Base-by-base conservation (phyloP, 805 yeast species). In the Candida suzukii region DNA sequence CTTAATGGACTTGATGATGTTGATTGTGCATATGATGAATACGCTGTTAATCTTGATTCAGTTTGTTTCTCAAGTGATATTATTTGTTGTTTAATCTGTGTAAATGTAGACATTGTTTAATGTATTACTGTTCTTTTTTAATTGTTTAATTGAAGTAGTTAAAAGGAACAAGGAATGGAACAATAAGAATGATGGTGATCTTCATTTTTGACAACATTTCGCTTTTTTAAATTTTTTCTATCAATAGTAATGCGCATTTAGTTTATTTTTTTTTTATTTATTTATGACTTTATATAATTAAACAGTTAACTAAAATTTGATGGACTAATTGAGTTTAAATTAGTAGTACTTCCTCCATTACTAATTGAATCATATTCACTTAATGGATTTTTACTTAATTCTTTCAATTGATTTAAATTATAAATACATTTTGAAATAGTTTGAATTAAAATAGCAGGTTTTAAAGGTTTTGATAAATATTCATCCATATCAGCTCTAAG, bases 401-500 rank as follows among this genome's bases (percentile, higher is more conserved):
- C 83, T 54, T 77, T 78, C 52, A 79, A 58, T 52, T 77, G 83
- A 48, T 71, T 74, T 54, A 78, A 71, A 51, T 78, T 79, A 54
- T 83, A 90, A 35, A 86, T 83, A 53, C 93, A 85, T 58, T 85
- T 86, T 47, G 81, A 80, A 44, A 87, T 86, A 5, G 95, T 87
- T 62, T 87, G 95, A 56, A 86, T 78, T 56, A 87, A 67, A 44
- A 87, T 66, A 47, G 83, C 79, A 1, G 95, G 95, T 56, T 87
- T 88, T 61, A 87, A 69, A 1, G 96, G 96, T 59, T 87, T 87
- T 11, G 93, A 83, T 37, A 87, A 74, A 56, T 88, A 87, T 58
- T 88, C 96, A 61, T 87, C 95, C 96, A 87, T 87, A 47, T 88
- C 95, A 32, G 88, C 88, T 46, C 84, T 84, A 61, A 87, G 67